Conservation (phyloP, 164 flowering plant genomes). For the Aristolochia fimbriata region DNA sequence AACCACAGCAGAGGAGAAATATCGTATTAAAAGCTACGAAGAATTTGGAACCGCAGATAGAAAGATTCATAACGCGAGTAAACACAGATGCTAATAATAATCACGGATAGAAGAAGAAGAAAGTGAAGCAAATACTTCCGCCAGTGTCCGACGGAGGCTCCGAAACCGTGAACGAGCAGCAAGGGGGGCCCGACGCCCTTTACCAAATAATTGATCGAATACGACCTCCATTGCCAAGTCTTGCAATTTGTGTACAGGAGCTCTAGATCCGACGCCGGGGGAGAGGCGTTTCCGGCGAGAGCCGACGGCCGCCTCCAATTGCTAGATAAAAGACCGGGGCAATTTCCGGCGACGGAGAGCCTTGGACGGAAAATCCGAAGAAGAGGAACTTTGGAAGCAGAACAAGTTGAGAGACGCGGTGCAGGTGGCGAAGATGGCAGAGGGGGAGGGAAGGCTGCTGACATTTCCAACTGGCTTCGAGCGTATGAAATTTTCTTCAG, state of each 20-base stretch:
- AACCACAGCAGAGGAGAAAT: neutral
- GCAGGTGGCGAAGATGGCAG: too few species aligned
- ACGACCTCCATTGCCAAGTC: conserved; percentile 72
- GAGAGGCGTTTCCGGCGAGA: neutral
- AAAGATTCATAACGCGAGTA: neutral
- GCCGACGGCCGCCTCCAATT: neutral
- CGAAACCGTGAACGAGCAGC: conserved; percentile 90
- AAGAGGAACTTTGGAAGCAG: too few species aligned
- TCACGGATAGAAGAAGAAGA: neutral
- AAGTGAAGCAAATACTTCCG: conserved; percentile 38
- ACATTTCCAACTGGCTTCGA: too few species aligned
- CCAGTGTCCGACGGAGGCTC: conserved; percentile 93
- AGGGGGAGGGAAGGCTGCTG: too few species aligned
- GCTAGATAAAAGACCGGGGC: too few species aligned
- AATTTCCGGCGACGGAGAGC: too few species aligned
- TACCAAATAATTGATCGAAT: conserved; percentile 55
- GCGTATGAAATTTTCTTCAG: too few species aligned
- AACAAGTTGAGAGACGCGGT: too few species aligned
- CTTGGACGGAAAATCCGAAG: too few species aligned
- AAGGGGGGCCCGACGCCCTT: conserved; percentile 34
- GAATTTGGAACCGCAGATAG: neutral
- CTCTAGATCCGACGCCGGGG: conserved; percentile 3
- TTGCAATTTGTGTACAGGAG: conserved; percentile 35
- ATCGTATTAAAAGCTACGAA: neutral
- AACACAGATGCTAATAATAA: neutral